These are phyloP conservation scores for Acanthamoeba castellanii DNA, from an alignment of 208 protist species.

Conservation along the genomic window DNA sequence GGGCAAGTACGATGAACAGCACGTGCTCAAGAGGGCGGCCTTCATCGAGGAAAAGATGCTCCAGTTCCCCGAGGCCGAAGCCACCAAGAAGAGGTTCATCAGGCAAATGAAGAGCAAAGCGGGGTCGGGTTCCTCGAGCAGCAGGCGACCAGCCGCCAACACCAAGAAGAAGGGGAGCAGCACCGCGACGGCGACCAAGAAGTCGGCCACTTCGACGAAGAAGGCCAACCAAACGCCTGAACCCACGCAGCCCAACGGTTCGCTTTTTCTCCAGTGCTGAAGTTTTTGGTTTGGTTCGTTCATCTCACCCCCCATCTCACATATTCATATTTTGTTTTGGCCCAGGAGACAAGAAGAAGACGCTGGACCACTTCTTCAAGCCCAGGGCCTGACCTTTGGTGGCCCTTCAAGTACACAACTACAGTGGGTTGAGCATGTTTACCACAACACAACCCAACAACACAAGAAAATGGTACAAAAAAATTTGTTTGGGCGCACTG, in stretches of 20 bases:
- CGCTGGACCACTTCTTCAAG: background rate
- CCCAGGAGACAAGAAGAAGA: background rate
- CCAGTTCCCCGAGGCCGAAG: background rate
- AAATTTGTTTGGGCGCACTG: too few relatives aligned
- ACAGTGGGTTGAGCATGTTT: too few relatives aligned
- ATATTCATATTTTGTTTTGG: background rate
- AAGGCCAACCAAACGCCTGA: background rate
- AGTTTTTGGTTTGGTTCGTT: too few relatives aligned
- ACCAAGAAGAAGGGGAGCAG: too few relatives aligned
- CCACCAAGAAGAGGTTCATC: constrained; percentile 43
- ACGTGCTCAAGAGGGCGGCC: background rate
- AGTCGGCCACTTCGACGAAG: too few relatives aligned
- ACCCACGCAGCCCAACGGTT: background rate
- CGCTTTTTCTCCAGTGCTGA: background rate
- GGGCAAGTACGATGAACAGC: constrained; percentile 7
- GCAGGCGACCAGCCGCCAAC: too few relatives aligned
- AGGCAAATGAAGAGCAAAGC: background rate
- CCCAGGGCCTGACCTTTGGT: too few relatives aligned
- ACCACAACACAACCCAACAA: too few relatives aligned
- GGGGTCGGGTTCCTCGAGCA: too few relatives aligned
- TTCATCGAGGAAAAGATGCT: background rate
- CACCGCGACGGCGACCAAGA: too few relatives aligned
- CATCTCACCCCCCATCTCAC: background rate
- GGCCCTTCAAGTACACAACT: too few relatives aligned
- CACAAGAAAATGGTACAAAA: too few relatives aligned